Base-by-base conservation (phyloP, 345 rosid species). In the Geranium rotundifolium region DNA sequence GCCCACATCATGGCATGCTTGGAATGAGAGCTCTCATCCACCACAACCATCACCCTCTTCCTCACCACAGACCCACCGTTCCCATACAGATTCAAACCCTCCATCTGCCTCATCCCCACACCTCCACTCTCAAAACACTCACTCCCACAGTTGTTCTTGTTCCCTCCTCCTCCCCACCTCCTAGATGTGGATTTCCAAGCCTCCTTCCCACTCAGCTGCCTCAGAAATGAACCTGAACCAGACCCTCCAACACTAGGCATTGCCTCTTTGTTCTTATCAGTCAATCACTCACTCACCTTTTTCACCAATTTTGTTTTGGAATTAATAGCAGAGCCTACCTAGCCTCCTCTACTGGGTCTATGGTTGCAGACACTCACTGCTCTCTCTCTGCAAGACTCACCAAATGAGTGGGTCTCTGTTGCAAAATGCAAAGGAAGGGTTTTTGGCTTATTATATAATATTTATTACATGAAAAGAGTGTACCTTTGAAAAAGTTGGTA, bases 1-100 rank as follows among this genome's bases (percentile, higher is more conserved):
- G 99, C 96, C 96, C 96, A 93, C 79, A 93, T 88, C 99, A 93
- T 88, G 31, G 99, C 99, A 77, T 93, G 95, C 73, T 80, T 88
- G 0, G 96, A 83, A 58, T 82, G 79, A 0, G 96, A 80, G 31
- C 75, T 75, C n/a, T 88, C 77, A 62, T 93, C 97, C 20, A 90
- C 97, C 39, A 90, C 77, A 17, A 88, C 97, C 99, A 88, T 88
- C 69, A 90, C 97, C 60, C 96, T 74, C 76, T 93, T 93, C 78
- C 81, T 90, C 41, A 66, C 65, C 7, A 63, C 75, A 62, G 68
- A 20, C 30, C 83, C 90, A 1, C 76, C 80, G 27, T 71, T 41
- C 81, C 91, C 91, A 85, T 85, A 59, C 39, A 71, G 62, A 31
- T 65, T 69, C 8, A 17, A 52, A 60, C 74, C 74, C 65, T 65